Evolutionary conservation across 2,329 filamentous ascomycete genomes (phyloP).

Genomic region (Acarospora socialis): DNA sequence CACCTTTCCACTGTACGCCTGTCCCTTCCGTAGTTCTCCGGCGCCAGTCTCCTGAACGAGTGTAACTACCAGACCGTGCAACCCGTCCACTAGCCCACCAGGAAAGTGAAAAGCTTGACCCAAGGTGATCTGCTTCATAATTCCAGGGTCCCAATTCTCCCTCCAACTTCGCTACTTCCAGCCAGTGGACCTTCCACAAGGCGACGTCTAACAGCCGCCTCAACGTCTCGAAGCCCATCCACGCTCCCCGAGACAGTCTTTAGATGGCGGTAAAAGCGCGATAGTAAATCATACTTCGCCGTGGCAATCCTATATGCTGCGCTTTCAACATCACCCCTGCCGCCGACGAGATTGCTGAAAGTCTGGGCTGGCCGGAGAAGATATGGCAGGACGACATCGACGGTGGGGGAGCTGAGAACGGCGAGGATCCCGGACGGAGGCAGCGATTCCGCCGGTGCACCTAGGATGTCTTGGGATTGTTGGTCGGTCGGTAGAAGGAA

Average conservation of each 20-base stretch:
- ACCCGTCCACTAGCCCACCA: too few relatives aligned
- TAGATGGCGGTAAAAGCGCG: constrained; percentile 32
- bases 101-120: too few relatives aligned
- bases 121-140: too few relatives aligned
- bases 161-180: constrained; percentile 19
- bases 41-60: too few relatives aligned
- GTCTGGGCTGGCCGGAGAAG: constrained; percentile 42
- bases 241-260: constrained; percentile 21
- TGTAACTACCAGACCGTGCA: too few relatives aligned
- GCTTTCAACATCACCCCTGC: constrained; percentile 41
- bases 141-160: constrained; percentile 24
- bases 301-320: constrained; percentile 43
- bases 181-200: constrained; percentile 30
- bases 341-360: constrained; percentile 43
- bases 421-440: constrained; percentile 34
- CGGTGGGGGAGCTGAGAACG: constrained; percentile 36
- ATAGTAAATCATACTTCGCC: constrained; percentile 43
- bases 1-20: too few relatives aligned
- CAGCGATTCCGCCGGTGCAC: too few relatives aligned
- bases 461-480: too few relatives aligned
- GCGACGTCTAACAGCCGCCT: constrained; percentile 25
- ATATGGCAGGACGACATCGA: constrained; percentile 39
- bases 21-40: too few relatives aligned
- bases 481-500: too few relatives aligned
- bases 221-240: constrained; percentile 26